Base-by-base conservation (phyloP, 116 monocot genomes). In the Posidonia oceanica region DNA sequence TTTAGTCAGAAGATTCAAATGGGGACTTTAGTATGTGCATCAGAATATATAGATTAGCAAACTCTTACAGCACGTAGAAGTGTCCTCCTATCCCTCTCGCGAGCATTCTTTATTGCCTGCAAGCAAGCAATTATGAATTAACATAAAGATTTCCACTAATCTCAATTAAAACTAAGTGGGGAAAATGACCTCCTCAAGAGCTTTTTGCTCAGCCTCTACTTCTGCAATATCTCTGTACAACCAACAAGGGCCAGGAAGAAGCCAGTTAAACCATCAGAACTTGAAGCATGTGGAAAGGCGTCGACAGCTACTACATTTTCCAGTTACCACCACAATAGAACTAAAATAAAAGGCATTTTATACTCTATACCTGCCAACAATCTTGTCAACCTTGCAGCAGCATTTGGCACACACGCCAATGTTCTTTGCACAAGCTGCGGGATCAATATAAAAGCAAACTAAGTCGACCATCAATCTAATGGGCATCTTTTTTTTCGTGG, bases 11-110 rank as follows among this genome's bases (percentile, higher is more conserved):
- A 58, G 17, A 58, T 12, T 42, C 14, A 58, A 58, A 18, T 5
- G 4, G 3, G n/a, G 21, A 58, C 14, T 58, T 0, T 5, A 15
- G 21, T 40, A 36, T 16, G 8, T 14, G 3, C 15, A n/a, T 12
- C 40, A 39, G 1, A 41, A 65, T 39, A 16, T 36, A 65, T 15
- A 68, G 4, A 52, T 67, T 54, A 20, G 21, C 10, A 54, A 36
- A 15, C 20, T 36, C 86, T 86, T 83, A 96, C 96, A 18, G 84
- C 76, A 20, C 91, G 83, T 58, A 88, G 72, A 71, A 96, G 86
- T 29, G 85, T 87, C 58, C 96, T 87, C 64, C 89, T 69, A 48
- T 96, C 96, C 76, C 96, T 88, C 48, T 96, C 96, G 36, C 96
- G 84, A 66, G 91, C 85, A 83, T 83, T 84, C 67, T 86, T 88